Conservation (phyloP, 345 rosid species). For the Eucalyptus curtisii region DNA sequence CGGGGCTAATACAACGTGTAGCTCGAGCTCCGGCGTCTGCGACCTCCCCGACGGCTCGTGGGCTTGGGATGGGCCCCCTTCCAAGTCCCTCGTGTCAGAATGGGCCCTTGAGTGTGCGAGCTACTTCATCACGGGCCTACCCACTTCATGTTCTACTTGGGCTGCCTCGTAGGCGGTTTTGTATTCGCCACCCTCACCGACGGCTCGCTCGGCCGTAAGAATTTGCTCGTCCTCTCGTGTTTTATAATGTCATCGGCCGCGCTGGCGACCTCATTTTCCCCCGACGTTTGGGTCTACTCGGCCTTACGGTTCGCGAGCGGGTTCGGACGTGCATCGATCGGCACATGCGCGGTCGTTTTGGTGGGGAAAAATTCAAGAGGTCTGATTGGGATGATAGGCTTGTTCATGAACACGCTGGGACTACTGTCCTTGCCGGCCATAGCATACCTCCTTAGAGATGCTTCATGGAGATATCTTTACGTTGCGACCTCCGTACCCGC, state of each 20-base stretch:
- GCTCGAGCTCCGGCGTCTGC: neutral
- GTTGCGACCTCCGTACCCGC: conserved; percentile 23
- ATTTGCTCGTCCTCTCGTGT: conserved; percentile 11
- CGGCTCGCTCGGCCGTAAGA: conserved; percentile 22
- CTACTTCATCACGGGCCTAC: neutral
- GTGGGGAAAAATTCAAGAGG: conserved; percentile 36
- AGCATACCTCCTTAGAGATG: conserved; percentile 12
- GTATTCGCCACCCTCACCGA: conserved; percentile 15
- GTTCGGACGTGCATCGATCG: conserved; percentile 11
- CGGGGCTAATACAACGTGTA: neutral
- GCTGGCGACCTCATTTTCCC: conserved; percentile 8
- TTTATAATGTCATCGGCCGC: conserved; percentile 17
- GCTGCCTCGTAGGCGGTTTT: conserved; percentile 18
- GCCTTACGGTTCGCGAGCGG: conserved; percentile 15
- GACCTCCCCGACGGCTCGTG: neutral
- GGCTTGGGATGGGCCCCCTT: neutral
- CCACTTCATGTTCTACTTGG: conserved; percentile 7
- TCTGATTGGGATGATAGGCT: conserved; percentile 24
- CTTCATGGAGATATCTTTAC: conserved; percentile 41
- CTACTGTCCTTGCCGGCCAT: conserved; percentile 35
- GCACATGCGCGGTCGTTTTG: conserved; percentile 19
- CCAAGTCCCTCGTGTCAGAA: conserved; percentile 1
- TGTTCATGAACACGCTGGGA: conserved; percentile 33
- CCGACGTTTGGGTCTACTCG: conserved; percentile 21
- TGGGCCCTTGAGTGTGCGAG: conserved; percentile 5